These are phyloP conservation scores for Cryptomeria japonica DNA, from an alignment of 75 land plant species.

Conservation along the genomic window DNA sequence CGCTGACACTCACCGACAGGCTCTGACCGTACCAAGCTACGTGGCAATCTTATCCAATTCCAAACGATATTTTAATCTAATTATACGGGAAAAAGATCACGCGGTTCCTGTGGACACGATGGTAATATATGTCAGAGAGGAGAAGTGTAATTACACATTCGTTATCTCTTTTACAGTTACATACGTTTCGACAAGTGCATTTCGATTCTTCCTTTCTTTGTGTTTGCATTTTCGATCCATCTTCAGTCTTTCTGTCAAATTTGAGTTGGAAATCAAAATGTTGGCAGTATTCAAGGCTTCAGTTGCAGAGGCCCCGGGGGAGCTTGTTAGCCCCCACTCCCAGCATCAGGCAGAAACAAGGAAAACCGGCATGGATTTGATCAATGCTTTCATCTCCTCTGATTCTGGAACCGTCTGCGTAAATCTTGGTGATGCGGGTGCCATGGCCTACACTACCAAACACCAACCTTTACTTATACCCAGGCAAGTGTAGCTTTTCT, in stretches of 20 bases:
- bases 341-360: conserved; percentile 10
- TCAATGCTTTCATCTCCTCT: conserved; percentile 16
- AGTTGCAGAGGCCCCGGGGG: conserved; percentile 33
- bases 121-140: too few relatives aligned
- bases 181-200: too few relatives aligned
- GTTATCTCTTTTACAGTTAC: too few relatives aligned
- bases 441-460: conserved; percentile 34
- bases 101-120: too few relatives aligned
- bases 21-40: too few relatives aligned
- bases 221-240: too few relatives aligned
- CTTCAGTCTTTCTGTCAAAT: neutral
- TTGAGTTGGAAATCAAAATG: conserved; percentile 20
- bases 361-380: conserved; percentile 24
- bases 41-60: too few relatives aligned
- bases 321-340: conserved; percentile 36
- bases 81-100: too few relatives aligned
- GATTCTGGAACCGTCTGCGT: conserved; percentile 25
- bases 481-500: conserved; percentile 23
- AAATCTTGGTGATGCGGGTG: conserved; percentile 22
- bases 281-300: conserved; percentile 33
- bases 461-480: conserved; percentile 33
- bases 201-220: too few relatives aligned
- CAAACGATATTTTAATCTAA: too few relatives aligned
- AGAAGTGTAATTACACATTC: too few relatives aligned
- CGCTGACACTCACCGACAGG: too few relatives aligned